phyloP scores from a whole-genome alignment of 371 early-diverging fungal species.

The Mucor ambiguus region DNA sequence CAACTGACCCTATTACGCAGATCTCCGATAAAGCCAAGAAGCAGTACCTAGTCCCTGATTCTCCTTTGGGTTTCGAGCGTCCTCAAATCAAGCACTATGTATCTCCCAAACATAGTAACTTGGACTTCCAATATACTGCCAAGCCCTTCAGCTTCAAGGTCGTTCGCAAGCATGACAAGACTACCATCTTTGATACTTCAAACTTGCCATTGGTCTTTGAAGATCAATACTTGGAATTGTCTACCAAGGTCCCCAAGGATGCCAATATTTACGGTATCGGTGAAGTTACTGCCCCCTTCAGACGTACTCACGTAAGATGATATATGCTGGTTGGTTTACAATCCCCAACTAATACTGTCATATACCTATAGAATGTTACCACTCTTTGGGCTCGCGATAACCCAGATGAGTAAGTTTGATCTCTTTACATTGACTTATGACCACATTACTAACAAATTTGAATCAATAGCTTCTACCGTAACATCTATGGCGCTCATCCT shows the following conservation, averaged over 20 bases:
- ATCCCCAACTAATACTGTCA: not conserved
- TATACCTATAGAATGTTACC: conserved; percentile 24
- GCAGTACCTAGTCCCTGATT: conserved; percentile 60
- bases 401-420: conserved; percentile 38
- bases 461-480: conserved; percentile 42
- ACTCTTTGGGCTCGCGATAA: conserved; percentile 66
- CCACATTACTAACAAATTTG: not conserved
- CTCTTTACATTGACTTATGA: not conserved
- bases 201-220: conserved; percentile 65
- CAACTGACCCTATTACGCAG: conserved; percentile 1
- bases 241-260: conserved; percentile 49
- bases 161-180: conserved; percentile 46
- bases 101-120: conserved; percentile 34
- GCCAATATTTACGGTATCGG: conserved; percentile 77
- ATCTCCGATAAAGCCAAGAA: conserved; percentile 50
- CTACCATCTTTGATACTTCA: conserved; percentile 61
- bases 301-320: conserved; percentile 35
- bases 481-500: conserved; percentile 75
- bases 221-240: conserved; percentile 70
- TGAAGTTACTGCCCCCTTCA: conserved; percentile 58
- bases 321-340: not conserved
- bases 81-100: conserved; percentile 13
- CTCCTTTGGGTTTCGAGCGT: conserved; percentile 41
- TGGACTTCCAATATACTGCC: conserved; percentile 45
- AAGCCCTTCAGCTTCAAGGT: conserved; percentile 62